These are phyloP conservation scores for Amanita jacksonii DNA, from an alignment of 768 basidiomycete species.

Conservation along the genomic window DNA sequence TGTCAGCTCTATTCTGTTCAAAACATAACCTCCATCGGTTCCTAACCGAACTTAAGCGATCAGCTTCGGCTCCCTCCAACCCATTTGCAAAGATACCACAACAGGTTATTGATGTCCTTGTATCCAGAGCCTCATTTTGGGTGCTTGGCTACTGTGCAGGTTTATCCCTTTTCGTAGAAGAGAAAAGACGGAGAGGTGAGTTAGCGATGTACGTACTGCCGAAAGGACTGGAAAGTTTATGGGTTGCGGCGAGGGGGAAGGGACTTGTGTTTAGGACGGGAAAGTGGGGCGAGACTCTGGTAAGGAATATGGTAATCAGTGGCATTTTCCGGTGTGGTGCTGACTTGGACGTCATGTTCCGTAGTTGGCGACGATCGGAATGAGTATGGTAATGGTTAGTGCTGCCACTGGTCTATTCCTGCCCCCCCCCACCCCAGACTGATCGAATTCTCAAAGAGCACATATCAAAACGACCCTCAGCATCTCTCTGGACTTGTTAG, in stretches of 20 bases:
- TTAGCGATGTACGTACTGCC: conserved; percentile 90
- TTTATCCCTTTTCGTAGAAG: conserved; percentile 78
- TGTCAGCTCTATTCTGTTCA: conserved; percentile 51
- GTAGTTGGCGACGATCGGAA: conserved; percentile 61
- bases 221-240: conserved; percentile 84
- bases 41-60: conserved; percentile 25
- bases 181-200: conserved; percentile 79
- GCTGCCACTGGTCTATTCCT: background rate
- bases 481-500: conserved; percentile 76
- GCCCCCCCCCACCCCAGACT: background rate
- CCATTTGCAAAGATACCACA: conserved; percentile 34
- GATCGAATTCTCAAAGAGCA: conserved; percentile 36
- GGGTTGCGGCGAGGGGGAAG: conserved; percentile 68
- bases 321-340: conserved; percentile 8
- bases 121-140: conserved; percentile 67
- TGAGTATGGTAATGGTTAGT: conserved; percentile 87
- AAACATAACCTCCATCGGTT: conserved; percentile 50
- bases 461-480: conserved; percentile 79
- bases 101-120: conserved; percentile 43
- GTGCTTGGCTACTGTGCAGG: conserved; percentile 66
- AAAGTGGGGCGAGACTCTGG: conserved; percentile 56
- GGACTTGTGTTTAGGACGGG: conserved; percentile 68
- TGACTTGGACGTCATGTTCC: conserved; percentile 2
- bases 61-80: conserved; percentile 13
- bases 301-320: conserved; percentile 23